Conservation (phyloP, 2,329 filamentous ascomycete species). For the Thielaviopsis populi region DNA sequence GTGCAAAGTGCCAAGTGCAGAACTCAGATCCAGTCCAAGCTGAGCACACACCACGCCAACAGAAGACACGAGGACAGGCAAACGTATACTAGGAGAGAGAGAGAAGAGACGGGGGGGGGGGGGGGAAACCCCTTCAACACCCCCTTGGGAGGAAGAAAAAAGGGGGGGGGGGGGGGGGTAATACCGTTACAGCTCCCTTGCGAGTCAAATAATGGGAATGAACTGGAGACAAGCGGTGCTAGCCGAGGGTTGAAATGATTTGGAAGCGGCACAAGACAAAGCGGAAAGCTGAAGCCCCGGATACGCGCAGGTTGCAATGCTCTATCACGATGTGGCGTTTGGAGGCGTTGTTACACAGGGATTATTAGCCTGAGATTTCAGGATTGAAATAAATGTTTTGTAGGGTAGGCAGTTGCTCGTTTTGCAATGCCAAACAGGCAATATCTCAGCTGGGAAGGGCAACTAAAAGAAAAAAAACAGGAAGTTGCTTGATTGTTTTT, state of each 20-base stretch:
- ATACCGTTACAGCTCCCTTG: no score
- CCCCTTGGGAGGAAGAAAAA: background rate
- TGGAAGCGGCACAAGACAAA: background rate
- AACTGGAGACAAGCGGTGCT: background rate
- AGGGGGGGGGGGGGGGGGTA: no score
- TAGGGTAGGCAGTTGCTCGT: background rate
- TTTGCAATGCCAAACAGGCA: background rate
- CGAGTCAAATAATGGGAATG: background rate
- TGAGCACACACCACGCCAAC: background rate
- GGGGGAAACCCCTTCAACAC: no score
- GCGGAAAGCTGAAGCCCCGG: background rate
- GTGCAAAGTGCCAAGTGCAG: conserved; percentile 14
- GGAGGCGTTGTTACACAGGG: background rate
- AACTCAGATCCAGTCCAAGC: background rate
- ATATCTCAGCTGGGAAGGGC: background rate
- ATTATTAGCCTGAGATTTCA: background rate
- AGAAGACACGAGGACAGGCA: background rate
- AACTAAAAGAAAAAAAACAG: background rate
- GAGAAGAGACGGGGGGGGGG: background rate
- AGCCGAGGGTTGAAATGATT: background rate
- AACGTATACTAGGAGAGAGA: background rate
- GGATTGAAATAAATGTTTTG: background rate
- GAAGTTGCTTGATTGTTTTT: background rate
- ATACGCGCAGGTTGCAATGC: background rate
- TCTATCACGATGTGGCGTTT: background rate